Evolutionary conservation across 2,329 filamentous ascomycete genomes (phyloP).

Genomic region (Amauroascus verrucosus): DNA sequence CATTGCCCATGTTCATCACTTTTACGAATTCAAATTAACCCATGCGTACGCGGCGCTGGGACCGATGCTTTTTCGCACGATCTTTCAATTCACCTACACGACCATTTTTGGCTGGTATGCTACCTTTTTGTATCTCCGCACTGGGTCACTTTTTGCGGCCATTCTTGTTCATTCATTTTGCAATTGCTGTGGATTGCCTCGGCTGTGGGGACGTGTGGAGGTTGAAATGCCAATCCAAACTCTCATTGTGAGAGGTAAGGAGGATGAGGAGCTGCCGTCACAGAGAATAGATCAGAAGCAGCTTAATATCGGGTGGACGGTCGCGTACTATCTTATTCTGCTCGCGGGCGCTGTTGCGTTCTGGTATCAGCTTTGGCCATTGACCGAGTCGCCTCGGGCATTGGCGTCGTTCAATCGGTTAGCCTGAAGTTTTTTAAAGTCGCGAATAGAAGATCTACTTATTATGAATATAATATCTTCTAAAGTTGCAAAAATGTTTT

Average conservation of each 20-base stretch:
- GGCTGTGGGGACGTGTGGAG: conserved; percentile 70
- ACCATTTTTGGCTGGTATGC: conserved; percentile 89
- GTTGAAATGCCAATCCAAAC: conserved; percentile 35
- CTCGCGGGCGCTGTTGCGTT: conserved; percentile 62
- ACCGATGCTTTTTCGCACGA: conserved; percentile 57
- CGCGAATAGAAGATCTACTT: neutral
- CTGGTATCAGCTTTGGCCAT: conserved; percentile 57
- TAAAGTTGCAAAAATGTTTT: too few relatives aligned
- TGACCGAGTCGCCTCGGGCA: conserved; percentile 50
- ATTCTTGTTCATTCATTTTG: conserved; percentile 77
- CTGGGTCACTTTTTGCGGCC: conserved; percentile 66
- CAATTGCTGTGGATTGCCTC: conserved; percentile 81
- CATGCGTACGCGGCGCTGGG: conserved; percentile 58
- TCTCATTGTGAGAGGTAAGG: conserved; percentile 31
- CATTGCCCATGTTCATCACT: conserved; percentile 86
- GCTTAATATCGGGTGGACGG: conserved; percentile 53
- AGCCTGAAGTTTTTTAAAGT: neutral
- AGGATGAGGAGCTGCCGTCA: conserved; percentile 24
- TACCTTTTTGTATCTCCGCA: conserved; percentile 77
- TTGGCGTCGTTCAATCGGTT: conserved; percentile 26
- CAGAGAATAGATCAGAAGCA: conserved; percentile 21
- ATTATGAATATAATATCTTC: neutral
- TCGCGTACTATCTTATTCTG: conserved; percentile 68
- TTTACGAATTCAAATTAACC: conserved; percentile 83
- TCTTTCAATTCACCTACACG: conserved; percentile 82